A percentile compares a stretch with the other conserved stretches of the same genome.
phyloP scores from a whole-genome alignment of 1,284 basidiomycete genomes.

The Rhodotorula mucilaginosa region DNA sequence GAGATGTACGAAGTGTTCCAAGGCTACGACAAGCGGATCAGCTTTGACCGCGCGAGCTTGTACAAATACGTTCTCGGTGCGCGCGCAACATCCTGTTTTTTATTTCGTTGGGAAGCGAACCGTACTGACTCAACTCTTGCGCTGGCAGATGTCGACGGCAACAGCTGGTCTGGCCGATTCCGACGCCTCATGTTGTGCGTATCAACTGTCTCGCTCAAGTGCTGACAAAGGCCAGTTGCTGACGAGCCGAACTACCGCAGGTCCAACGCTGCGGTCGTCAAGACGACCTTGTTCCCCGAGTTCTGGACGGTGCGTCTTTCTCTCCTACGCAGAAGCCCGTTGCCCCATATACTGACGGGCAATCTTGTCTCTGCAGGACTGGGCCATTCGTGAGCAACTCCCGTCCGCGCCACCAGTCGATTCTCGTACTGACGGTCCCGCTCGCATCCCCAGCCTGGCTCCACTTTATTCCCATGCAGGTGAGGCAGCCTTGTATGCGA shows the following conservation, averaged over 20 bases:
- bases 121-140: background rate
- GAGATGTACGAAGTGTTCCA: conserved; percentile 40
- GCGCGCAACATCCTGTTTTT: background rate
- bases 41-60: conserved; percentile 38
- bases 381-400: conserved; percentile 31
- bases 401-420: background rate
- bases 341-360: background rate
- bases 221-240: background rate
- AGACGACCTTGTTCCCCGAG: conserved; percentile 45
- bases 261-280: conserved; percentile 43
- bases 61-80: conserved; percentile 42
- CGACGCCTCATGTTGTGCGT: conserved; percentile 46
- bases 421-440: background rate
- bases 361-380: conserved; percentile 27
- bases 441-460: conserved; percentile 30
- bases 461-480: conserved; percentile 50
- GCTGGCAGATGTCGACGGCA: conserved; percentile 51
- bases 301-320: conserved; percentile 40
- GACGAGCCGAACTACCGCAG: background rate
- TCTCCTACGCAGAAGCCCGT: too few species aligned
- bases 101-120: too few species aligned
- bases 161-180: conserved; percentile 49
- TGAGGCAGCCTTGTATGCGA: conserved; percentile 21
- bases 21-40: conserved; percentile 41
- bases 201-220: background rate